Base-by-base conservation (phyloP, 805 yeast genomes). In the Isabelozyma rhagii region DNA sequence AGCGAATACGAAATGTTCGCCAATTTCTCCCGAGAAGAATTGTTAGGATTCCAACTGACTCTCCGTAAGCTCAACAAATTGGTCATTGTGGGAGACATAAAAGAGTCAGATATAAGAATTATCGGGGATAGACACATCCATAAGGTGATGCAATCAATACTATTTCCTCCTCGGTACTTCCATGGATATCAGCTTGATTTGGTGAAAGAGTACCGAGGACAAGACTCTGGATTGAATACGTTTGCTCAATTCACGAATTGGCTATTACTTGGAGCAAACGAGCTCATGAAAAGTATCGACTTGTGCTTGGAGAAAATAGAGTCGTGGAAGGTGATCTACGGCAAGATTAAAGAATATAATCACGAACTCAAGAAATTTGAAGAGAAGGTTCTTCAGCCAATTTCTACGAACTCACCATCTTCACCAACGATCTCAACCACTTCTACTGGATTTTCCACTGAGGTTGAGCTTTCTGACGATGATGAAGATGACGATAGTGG, bases 1-100 rank as follows among this genome's bases (percentile, higher is more conserved):
- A 56, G 55, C 11, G 83, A 73, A 46, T 76, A 79, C 47, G 77
- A 73, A 44, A 70, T 71, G 34, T 83, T 83, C 54, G 53, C 82
- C 29, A 70, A 69, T 38, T 81, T 69, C 51, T 75, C 85, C 0
- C 48, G 63, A 18, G 63, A 66, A 8, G 84, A 82, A 54, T 59
- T 82, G 15, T 55, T 53, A 3, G 57, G 55, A 4, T 72, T 72
- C 49, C 57, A 62, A 15, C 51, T 43, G 2, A 39, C 54, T 1
- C 58, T 75, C 13, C 62, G 66, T 11, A 68, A 60, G 48, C 57
- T 81, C 27, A 70, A 69, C 52, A 75, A 72, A 50, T 55, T 71
- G 29, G 53, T 67, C 1, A 56, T 67, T 9, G 67, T 77, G 43
- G 59, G 57, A 11, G 67, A 67, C 4, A 41, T 62, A 17, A 77